Evolutionary conservation across 2,329 filamentous ascomycete genomes (phyloP).

Genomic region (Pestalotiopsis sp.): DNA sequence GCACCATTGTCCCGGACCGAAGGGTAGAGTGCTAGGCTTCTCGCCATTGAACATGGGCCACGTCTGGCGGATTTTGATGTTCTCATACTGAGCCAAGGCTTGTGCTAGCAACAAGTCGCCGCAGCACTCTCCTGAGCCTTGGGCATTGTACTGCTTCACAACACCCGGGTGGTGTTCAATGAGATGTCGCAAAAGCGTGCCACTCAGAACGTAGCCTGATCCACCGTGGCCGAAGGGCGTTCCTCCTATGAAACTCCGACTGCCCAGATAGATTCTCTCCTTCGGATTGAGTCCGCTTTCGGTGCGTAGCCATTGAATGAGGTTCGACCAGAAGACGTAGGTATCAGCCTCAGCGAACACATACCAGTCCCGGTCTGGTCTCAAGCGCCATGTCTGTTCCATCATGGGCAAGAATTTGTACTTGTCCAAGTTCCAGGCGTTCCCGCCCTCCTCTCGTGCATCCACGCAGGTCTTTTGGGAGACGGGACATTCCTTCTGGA

Average conservation of each 20-base stretch:
- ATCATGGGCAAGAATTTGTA: conserved; percentile 65
- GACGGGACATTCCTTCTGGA: conserved; percentile 48
- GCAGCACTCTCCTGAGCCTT: conserved; percentile 48
- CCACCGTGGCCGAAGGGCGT: conserved; percentile 59
- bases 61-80: conserved; percentile 43
- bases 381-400: conserved; percentile 56
- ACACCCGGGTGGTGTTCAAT: conserved; percentile 45
- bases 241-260: conserved; percentile 47
- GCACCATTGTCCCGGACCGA: conserved; percentile 54
- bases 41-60: conserved; percentile 61
- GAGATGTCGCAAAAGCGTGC: conserved; percentile 52
- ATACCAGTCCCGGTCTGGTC: conserved; percentile 59
- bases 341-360: conserved; percentile 63
- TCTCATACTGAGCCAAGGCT: conserved; percentile 47
- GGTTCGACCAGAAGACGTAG: conserved; percentile 58
- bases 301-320: conserved; percentile 51
- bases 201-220: conserved; percentile 59
- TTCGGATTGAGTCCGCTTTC: conserved; percentile 41
- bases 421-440: conserved; percentile 60
- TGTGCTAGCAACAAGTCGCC: conserved; percentile 56
- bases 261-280: conserved; percentile 53
- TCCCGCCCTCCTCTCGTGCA: conserved; percentile 31
- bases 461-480: conserved; percentile 47
- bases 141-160: conserved; percentile 48
- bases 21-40: conserved; percentile 54